Evolutionary conservation across 305 asterid species (phyloP), one percentile per base, ranked within the genome.

Genomic region (Rubia occidens): DNA sequence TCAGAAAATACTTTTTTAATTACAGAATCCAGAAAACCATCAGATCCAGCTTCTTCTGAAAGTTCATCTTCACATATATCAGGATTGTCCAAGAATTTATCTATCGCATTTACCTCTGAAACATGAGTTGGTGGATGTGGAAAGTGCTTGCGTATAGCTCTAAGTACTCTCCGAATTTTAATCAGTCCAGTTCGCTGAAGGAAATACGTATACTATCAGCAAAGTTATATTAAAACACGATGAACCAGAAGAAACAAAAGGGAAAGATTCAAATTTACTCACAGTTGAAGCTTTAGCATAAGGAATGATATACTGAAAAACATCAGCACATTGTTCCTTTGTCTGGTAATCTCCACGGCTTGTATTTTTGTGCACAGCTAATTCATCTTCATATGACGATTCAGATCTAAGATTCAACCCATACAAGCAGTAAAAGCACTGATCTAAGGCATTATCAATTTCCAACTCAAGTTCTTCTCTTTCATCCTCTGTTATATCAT

Each of bases 261-360:
- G 40, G 76, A 72, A 44, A 60, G 58, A 74, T 42, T 9, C 26
- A 40, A 60, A 68, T 71, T 66, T 60, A 83, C 99, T 91, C 72
- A 91, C 99, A 69, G 98, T 91, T 76, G 96, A 91, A 80, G 94
- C 97, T 85, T 87, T 89, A 14, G 97, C 96, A 82, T 91, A 95
- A 24, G 99, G 94, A 79, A 95, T 95, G 75, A 95, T 82, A 78
- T 95, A 89, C 75, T 83, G 96, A 75, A 95, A 91, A 79, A 95
- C 99, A 76, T 91, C 98, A 76, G 96, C 96, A 79, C 99, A 95
- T 74, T 95, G 99, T 81, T 95, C 98, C 86, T 95, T 95, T 26
- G 96, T 95, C 84, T 95, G 98, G 80, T 95, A 95, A 77, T 95
- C 96, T 74, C 96, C 97, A 58, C 89, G 95, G 84, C 98, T 88